phyloP scores from a whole-genome alignment of 2,329 filamentous ascomycete genomes.

The Alternaria longipes region DNA sequence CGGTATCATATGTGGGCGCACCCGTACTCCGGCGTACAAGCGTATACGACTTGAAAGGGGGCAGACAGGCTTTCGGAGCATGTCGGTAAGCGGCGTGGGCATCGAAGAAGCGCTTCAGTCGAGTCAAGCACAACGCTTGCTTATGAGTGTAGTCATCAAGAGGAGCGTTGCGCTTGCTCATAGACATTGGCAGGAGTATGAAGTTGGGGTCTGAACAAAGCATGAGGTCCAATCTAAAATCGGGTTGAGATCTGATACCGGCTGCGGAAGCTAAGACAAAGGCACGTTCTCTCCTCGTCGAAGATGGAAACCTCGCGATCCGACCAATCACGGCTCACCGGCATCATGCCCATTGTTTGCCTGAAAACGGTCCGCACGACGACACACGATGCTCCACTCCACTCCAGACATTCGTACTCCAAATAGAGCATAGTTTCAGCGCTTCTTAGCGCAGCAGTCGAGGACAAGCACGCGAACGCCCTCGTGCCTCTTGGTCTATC shows the following conservation, averaged over 20 bases:
- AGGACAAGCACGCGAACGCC: not conserved
- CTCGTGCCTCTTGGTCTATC: not conserved
- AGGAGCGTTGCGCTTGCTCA: not conserved
- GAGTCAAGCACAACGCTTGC: not conserved
- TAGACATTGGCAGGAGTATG: not conserved
- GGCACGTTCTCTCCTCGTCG: slow-evolving; percentile 13
- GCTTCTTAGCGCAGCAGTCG: not conserved
- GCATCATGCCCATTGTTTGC: slow-evolving; percentile 13
- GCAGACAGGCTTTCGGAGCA: not conserved
- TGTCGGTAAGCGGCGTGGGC: slow-evolving; percentile 1
- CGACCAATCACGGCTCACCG: slow-evolving; percentile 19
- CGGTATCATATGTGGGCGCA: not conserved
- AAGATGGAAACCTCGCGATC: slow-evolving; percentile 6
- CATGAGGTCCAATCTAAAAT: not conserved
- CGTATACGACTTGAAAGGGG: not conserved
- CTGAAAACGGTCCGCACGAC: slow-evolving; percentile 24
- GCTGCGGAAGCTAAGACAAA: slow-evolving; percentile 19
- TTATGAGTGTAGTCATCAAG: not conserved
- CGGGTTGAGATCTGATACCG: slow-evolving; percentile 8
- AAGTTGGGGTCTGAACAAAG: not conserved
- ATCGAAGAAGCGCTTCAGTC: not conserved
- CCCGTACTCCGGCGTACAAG: not conserved
- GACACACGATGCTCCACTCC: slow-evolving; percentile 3
- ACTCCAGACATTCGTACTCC: not conserved
- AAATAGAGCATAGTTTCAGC: not conserved